Evolutionary conservation across 305 asterid genomes (phyloP), one percentile per base, ranked within the genome.

Genomic region (Withania somnifera): DNA sequence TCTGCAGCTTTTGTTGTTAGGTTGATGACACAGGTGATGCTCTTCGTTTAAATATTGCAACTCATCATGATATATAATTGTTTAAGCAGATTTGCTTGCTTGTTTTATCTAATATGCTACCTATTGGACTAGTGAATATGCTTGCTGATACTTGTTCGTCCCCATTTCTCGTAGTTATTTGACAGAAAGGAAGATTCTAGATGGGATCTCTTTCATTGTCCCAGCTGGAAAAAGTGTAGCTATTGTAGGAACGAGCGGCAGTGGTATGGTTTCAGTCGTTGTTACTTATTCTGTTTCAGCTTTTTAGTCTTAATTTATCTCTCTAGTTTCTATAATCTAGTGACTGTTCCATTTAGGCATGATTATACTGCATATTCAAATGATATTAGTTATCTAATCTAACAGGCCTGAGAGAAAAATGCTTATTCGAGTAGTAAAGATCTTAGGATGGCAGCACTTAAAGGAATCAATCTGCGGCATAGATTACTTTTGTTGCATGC

Each of bases 201-300:
- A 96, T 83, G 99, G 98, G 64, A 86, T 93, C 82, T 94, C 98
- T 75, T 96, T 96, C 85, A 86, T 82, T 81, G 97, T 96, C 81
- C 98, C 99, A 73, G 97, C 99, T 84, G 99, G 99, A 56, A 94
- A 91, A 88, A 96, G 99, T 87, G 98, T 96, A 45, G 98, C 99
- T 91, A 94, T 96, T 80, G 99, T 96, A 81, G 99, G 99, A 85
- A 94, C 99, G 64, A 96, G 99, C 89, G 99, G 99, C 81, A 94
- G 98, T 84, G 99, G 99, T 96, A 90, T 90, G 86, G 86, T 82
- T 80, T 67, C 64, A 40, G 42, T 15, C 13, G 42, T 40, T 53
- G 67, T 22, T 87, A 42, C 56, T 52, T 66, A 34, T 45, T 79
- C 58, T 73, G 40, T 73, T 73, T 26, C 58, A 24, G 15, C 60